Base-by-base conservation (phyloP, 306 rosid species). In the Abrus pulchellus region DNA sequence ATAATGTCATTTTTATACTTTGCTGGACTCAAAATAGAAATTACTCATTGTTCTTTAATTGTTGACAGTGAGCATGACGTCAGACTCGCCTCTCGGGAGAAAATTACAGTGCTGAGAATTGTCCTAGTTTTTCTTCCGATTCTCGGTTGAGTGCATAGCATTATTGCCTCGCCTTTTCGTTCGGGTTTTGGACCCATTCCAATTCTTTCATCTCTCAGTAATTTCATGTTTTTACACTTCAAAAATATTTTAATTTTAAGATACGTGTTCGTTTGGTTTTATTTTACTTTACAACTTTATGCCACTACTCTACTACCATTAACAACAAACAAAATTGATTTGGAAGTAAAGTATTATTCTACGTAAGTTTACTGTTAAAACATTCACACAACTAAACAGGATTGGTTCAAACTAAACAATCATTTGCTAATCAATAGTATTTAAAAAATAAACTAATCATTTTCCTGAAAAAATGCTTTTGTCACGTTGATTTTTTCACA, bases 21-120 rank as follows among this genome's bases (percentile, higher is more conserved):
- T 77, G 28, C 59, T 64, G 33, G 13, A 50, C 49, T 68, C n/a
- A 38, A 68, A 78, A 77, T 12, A 36, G 75, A 38, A 65, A 67
- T 4, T 36, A 41, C 29, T 44, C 64, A 64, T 66, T 50, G 33
- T 57, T 74, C 0, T 10, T 52, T 67, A 59, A 78, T 55, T 55
- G 50, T 78, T 78, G 68, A 78, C 38, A 28, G 2, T 36, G 10
- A n/a, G 12, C 27, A 36, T 10, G 57, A 32, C 40, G 7, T 33
- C 9, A 32, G 7, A 54, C 27, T 70, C 53, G 45, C 30, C 20
- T 65, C 41, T 54, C 34, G 66, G 76, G 80, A 82, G 47, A 81
- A 78, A 78, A 50, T 81, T 79, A 55, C 40, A 32, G 14, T 59
- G 62, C 20, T 13, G 47, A 63, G 40, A 36, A 20, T 50, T 74